Evolutionary conservation across 352 stramenopile species (phyloP), one percentile per base, ranked within the genome.

Genomic region (Phytopythium kandeliae): DNA sequence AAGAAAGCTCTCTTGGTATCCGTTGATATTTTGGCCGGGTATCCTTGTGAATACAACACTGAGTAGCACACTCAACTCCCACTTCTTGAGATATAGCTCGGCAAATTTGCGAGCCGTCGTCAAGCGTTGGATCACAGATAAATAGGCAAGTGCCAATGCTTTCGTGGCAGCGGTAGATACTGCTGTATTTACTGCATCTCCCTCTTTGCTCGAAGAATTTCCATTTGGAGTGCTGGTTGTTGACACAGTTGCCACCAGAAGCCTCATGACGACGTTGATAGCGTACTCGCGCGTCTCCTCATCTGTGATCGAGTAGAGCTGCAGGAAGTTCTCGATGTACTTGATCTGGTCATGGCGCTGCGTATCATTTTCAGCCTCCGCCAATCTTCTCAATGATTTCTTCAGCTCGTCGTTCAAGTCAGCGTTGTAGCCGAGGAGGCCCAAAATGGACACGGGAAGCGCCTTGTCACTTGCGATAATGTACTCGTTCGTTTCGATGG

Each of bases 321-420:
- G 65, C 3, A 87, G 44, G 52, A 90, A 87, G n/a, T 77, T 76
- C 17, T 73, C 53, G n/a, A 90, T 52, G 54, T 80, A 88, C 13
- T 60, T 62, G 36, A 86, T 37, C 36, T 45, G 58, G 10, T 90
- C 71, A n/a, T 66, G 66, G 7, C 55, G 43, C 12, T 67, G 42
- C 0, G 10, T 41, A 2, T 61, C 36, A 1, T 47, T 56, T 2
- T 57, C 28, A 0, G 67, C 67, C 16, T 54, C 50, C 34, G 62
- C 54, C 26, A 85, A 81, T 6, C 68, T 61, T 3, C 71, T 42
- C 5, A 91, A 60, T 1, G 69, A 69, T 11, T 63, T 48, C 16
- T 63, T 62, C 26, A 89, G 86, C 31, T 88, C 80, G 25, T 68
- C 69, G 31, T 85, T 88, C 10, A 91, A 53, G 51, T 91, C 77